phyloP scores from a whole-genome alignment of 1,284 basidiomycete species.

The Apiotrichum porosum region DNA sequence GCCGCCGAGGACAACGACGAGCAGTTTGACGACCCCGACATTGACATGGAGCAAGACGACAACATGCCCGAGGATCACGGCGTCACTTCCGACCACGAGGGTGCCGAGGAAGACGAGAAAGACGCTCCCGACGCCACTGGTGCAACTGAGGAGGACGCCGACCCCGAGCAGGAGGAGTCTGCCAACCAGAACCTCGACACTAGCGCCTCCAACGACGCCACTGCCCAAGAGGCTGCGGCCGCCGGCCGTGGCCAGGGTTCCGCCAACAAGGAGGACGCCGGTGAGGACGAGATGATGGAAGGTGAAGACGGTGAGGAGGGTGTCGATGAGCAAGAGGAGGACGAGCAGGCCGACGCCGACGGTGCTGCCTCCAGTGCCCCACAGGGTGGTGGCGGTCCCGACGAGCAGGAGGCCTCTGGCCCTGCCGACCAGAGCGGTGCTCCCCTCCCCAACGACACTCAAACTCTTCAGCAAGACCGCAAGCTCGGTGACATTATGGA shows the following conservation, averaged over 20 bases:
- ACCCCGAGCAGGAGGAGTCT: conserved; percentile 29
- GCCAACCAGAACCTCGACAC: conserved; percentile 39
- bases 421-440: conserved; percentile 39
- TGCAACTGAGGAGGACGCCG: conserved; percentile 42
- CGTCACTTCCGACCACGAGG: conserved; percentile 39
- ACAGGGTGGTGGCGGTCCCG: conserved; percentile 30
- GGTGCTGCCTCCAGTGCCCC: conserved; percentile 25
- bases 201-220: conserved; percentile 35
- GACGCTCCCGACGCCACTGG: conserved; percentile 40
- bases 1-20: conserved; percentile 32
- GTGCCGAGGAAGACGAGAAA: conserved; percentile 33
- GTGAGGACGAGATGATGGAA: conserved; percentile 30
- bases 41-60: conserved; percentile 26
- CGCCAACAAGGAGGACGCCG: conserved; percentile 29
- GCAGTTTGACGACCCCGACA: conserved; percentile 16
- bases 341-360: conserved; percentile 23
- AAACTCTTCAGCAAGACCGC: conserved; percentile 61
- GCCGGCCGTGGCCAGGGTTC: conserved; percentile 38
- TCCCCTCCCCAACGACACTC: conserved; percentile 30
- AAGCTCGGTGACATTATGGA: conserved; percentile 80
- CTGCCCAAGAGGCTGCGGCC: conserved; percentile 37
- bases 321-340: conserved; percentile 33
- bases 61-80: conserved; percentile 36
- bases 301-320: conserved; percentile 32
- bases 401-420: conserved; percentile 39